Evolutionary conservation across 306 rosid species (phyloP).

Genomic region (Vachellia pachyceras): DNA sequence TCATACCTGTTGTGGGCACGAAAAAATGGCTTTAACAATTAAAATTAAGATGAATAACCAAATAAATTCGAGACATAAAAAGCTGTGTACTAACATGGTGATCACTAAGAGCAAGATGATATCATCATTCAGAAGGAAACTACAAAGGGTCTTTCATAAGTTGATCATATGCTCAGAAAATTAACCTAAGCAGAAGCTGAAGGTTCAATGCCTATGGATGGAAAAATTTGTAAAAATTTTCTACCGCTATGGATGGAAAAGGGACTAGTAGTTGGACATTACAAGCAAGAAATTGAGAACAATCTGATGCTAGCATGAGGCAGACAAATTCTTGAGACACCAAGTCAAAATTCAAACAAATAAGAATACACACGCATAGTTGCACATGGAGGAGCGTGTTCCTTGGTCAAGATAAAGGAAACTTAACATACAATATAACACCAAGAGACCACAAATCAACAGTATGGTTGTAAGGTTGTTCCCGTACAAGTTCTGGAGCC

Average conservation of each 20-base stretch:
- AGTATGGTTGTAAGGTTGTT: conserved; percentile 89
- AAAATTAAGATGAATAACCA: conserved; percentile 33
- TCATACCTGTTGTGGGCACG: conserved; percentile 71
- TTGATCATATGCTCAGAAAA: conserved; percentile 1
- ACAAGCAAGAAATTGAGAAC: conserved; percentile 34
- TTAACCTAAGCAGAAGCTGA: not conserved
- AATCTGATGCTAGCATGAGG: not conserved
- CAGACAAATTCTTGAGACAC: not conserved
- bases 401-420: conserved; percentile 31
- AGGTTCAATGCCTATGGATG: not conserved
- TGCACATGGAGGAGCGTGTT: conserved; percentile 34
- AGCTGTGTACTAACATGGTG: conserved; percentile 27
- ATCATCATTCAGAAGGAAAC: conserved; percentile 21
- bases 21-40: conserved; percentile 41
- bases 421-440: conserved; percentile 77
- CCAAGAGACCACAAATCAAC: conserved; percentile 99
- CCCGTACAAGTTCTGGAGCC: conserved; percentile 98
- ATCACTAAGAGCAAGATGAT: conserved; percentile 24
- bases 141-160: conserved; percentile 25
- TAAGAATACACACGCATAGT: conserved; percentile 16
- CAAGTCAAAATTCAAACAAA: conserved; percentile 22
- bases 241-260: not conserved
- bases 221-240: not conserved
- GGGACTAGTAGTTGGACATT: conserved; percentile 15
- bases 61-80: conserved; percentile 20